Evolutionary conservation across 2,329 filamentous ascomycete species (phyloP).

Genomic region (Lecanicillium sp.): DNA sequence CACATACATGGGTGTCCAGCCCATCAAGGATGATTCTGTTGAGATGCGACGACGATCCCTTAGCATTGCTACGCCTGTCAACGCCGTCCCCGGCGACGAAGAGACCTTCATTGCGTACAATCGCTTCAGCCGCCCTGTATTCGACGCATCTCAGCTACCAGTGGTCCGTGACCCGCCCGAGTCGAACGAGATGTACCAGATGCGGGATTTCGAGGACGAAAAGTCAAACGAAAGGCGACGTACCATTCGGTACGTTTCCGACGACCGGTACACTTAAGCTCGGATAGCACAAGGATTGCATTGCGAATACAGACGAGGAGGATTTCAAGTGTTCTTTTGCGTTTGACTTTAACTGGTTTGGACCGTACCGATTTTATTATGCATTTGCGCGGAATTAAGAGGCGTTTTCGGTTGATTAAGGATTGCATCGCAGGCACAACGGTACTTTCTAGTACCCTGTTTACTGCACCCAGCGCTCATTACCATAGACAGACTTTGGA

Average conservation of each 20-base stretch:
- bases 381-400: too few species aligned
- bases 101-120: constrained; percentile 38
- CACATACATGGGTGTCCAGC: constrained; percentile 27
- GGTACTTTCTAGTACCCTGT: too few species aligned
- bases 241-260: constrained; percentile 3
- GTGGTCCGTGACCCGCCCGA: constrained; percentile 2
- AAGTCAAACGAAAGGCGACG: constrained; percentile 1
- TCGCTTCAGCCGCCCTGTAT: constrained; percentile 35
- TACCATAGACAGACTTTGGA: too few species aligned
- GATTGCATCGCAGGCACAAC: too few species aligned
- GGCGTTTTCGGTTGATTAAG: too few species aligned
- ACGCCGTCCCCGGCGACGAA: constrained; percentile 28
- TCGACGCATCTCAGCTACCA: constrained; percentile 7
- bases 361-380: too few species aligned
- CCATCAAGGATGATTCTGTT: constrained; percentile 34
- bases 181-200: background rate
- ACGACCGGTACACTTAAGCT: background rate
- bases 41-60: constrained; percentile 29
- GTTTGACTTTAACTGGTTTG: too few species aligned
- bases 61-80: constrained; percentile 26
- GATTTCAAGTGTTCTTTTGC: too few species aligned
- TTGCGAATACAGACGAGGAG: too few species aligned
- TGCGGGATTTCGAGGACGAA: constrained; percentile 1
- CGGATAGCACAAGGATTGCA: too few species aligned
- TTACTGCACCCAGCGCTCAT: too few species aligned